A percentile compares a stretch with the other conserved stretches of the same genome.
These are phyloP conservation scores for Schizonepeta tenuifolia DNA, from an alignment of 257 asterid genomes.

Conservation along the genomic window DNA sequence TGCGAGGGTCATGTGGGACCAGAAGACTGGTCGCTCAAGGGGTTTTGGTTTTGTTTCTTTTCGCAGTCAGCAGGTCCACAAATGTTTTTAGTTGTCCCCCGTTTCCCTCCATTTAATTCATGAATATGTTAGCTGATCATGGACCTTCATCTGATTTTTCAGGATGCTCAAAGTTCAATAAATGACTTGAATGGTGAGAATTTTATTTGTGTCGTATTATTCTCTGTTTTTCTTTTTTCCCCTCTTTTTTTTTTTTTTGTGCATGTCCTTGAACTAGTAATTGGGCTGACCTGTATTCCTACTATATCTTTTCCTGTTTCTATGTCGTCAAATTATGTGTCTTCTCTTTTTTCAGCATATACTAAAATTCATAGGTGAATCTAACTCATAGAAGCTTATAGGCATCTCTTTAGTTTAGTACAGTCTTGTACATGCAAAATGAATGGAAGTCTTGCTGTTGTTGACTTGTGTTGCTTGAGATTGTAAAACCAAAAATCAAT, in stretches of 20 bases:
- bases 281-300: constrained; percentile 1
- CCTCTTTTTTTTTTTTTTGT: neutral
- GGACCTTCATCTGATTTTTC: constrained; percentile 32
- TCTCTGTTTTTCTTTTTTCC: neutral
- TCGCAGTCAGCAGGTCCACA: constrained; percentile 74
- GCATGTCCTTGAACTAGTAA: neutral
- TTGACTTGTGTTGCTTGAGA: neutral
- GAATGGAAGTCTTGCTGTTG: neutral
- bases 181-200: constrained; percentile 78
- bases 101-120: neutral
- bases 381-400: no score
- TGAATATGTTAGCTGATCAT: neutral
- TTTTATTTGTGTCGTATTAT: neutral
- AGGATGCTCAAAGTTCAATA: constrained; percentile 89
- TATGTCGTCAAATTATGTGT: neutral
- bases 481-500: neutral
- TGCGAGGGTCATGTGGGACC: constrained; percentile 98
- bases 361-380: no score
- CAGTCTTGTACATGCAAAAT: neutral
- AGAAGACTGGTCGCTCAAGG: constrained; percentile 92
- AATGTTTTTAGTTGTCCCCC: neutral
- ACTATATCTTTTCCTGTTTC: neutral
- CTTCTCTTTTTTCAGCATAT: no score
- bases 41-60: constrained; percentile 93
- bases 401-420: no score